phyloP scores from a whole-genome alignment of 2,329 filamentous ascomycete species.

The Aspergillus udagawae region DNA sequence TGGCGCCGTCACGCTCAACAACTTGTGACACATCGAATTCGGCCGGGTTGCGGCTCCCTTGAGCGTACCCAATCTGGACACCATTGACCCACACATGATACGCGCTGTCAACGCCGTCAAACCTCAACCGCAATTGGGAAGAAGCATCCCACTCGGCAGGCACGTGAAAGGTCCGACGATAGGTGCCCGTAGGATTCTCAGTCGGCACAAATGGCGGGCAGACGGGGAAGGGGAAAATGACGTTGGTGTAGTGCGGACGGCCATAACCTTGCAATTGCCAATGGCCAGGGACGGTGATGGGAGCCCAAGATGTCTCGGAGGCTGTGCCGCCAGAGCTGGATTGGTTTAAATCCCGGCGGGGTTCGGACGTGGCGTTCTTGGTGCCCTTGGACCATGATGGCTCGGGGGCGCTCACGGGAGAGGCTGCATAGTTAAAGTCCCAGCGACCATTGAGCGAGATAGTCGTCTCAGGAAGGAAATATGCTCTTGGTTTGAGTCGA shows the following conservation, averaged over 20 bases:
- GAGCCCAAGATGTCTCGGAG: not conserved
- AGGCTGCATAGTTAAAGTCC: constrained; percentile 47
- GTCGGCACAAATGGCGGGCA: constrained; percentile 60
- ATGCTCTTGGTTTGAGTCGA: constrained; percentile 50
- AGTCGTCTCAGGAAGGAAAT: constrained; percentile 49
- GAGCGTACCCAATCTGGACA: constrained; percentile 60
- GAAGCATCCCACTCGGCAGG: constrained; percentile 46
- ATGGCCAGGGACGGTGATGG: constrained; percentile 59
- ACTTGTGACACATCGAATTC: constrained; percentile 64
- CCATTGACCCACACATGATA: constrained; percentile 69
- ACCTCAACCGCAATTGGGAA: constrained; percentile 59
- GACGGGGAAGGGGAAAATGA: constrained; percentile 62
- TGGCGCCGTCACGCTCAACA: constrained; percentile 47
- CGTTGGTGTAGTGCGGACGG: constrained; percentile 65
- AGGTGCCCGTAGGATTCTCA: constrained; percentile 63
- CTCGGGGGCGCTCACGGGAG: constrained; percentile 36
- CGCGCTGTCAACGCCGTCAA: constrained; percentile 68
- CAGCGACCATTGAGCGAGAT: constrained; percentile 52
- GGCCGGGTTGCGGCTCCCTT: constrained; percentile 64
- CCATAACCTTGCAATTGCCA: constrained; percentile 70
- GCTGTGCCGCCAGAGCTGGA: not conserved
- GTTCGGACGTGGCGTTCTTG: not conserved
- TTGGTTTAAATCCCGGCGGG: not conserved
- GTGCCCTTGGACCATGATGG: constrained; percentile 51
- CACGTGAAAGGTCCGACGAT: constrained; percentile 54